These are phyloP conservation scores for Miscanthus lutarioriparius DNA, from an alignment of 176 grass and related monocot species.

Conservation along the genomic window DNA sequence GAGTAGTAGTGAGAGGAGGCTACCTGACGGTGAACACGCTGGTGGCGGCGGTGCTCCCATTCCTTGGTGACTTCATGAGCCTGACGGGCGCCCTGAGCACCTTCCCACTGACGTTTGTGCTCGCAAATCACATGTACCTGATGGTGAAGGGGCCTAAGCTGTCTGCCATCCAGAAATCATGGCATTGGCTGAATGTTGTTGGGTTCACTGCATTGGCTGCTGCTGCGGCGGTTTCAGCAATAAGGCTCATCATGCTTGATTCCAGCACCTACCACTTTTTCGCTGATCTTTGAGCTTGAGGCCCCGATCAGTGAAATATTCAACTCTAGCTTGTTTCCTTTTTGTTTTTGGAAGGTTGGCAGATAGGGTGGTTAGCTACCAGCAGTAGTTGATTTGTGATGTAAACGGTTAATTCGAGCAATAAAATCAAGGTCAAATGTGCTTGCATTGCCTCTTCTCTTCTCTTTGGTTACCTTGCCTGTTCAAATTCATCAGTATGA, in stretches of 20 bases:
- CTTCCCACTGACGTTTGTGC: conserved; percentile 92
- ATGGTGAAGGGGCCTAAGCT: conserved; percentile 68
- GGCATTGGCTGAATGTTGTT: conserved; percentile 91
- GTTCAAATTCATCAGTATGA: not conserved
- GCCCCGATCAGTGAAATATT: conserved; percentile 2
- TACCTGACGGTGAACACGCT: conserved; percentile 84
- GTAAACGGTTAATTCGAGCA: not conserved
- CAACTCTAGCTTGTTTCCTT: not conserved
- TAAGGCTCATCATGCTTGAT: conserved; percentile 74
- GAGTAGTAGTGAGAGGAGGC: conserved; percentile 77
- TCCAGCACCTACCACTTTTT: conserved; percentile 93
- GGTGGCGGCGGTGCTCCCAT: conserved; percentile 81
- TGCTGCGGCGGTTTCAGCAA: conserved; percentile 66
- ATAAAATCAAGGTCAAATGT: not conserved
- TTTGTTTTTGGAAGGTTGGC: not conserved
- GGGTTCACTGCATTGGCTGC: conserved; percentile 64
- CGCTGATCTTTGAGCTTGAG: conserved; percentile 68
- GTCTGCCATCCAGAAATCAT: conserved; percentile 52
- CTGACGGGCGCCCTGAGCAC: conserved; percentile 89
- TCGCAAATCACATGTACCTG: conserved; percentile 96
- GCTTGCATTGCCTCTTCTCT: not conserved
- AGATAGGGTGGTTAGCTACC: not conserved
- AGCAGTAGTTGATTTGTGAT: not conserved
- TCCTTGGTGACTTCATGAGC: conserved; percentile 95
- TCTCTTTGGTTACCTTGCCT: not conserved